Conservation (phyloP, 1,139 yeast genomes). For the Saccharomyces hybrid region DNA sequence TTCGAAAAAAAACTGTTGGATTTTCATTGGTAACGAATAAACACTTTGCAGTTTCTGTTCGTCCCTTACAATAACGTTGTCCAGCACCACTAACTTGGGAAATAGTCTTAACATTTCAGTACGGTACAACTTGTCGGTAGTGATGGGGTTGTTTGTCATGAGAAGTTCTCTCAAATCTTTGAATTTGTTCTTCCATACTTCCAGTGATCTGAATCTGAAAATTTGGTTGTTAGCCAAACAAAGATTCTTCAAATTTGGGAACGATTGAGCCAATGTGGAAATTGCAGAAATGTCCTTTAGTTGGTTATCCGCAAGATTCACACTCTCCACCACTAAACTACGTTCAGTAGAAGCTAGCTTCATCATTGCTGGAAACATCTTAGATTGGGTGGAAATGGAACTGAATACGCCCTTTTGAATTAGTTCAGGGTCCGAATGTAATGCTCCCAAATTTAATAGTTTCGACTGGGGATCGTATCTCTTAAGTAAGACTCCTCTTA, state of each 20-base stretch:
- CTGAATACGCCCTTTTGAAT: conserved; percentile 58
- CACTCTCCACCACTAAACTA: conserved; percentile 50
- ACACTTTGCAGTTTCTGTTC: conserved; percentile 50
- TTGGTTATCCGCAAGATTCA: conserved; percentile 67
- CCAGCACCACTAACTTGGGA: conserved; percentile 71
- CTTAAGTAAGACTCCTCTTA: conserved; percentile 52
- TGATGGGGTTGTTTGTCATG: conserved; percentile 67
- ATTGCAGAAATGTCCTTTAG: conserved; percentile 57
- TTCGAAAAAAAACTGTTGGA: conserved; percentile 65
- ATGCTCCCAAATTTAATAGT: conserved; percentile 62
- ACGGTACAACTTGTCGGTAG: conserved; percentile 42
- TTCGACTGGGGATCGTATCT: conserved; percentile 60
- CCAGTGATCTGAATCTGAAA: conserved; percentile 50
- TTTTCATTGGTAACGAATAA: conserved; percentile 44
- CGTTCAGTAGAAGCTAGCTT: conserved; percentile 54
- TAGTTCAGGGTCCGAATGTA: conserved; percentile 59
- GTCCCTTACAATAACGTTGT: conserved; percentile 71
- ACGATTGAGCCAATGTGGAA: conserved; percentile 61
- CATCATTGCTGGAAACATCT: conserved; percentile 88
- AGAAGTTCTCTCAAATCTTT: conserved; percentile 66
- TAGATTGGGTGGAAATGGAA: conserved; percentile 50
- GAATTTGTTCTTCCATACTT: conserved; percentile 72
- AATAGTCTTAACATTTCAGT: conserved; percentile 61
- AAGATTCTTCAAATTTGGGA: conserved; percentile 68
- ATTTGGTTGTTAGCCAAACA: conserved; percentile 73